Base-by-base conservation (phyloP, 331 rosid genomes). In the Rosa hybrid region DNA sequence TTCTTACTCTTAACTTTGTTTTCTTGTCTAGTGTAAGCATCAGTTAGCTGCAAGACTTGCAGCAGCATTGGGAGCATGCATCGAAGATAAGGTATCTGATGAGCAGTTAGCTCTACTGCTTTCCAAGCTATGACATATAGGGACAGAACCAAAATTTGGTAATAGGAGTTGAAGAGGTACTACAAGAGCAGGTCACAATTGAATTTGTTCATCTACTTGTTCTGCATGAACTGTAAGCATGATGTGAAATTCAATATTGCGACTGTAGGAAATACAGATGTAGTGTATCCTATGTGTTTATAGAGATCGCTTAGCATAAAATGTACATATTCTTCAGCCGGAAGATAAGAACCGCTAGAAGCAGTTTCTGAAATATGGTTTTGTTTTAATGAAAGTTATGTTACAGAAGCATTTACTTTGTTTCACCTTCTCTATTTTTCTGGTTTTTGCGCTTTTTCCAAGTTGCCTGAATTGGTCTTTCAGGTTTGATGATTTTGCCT, bases 1-100 rank as follows among this genome's bases (percentile, higher is more conserved):
- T 69, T 74, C 62, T 71, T 34, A 39, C 56, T 34, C 67, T 76
- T 34, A 16, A 48, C 10, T 69, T 5, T 38, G 76, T 57, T 64
- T 30, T 39, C 51, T 38, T 57, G 44, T 42, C n/a, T 84, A 93
- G 98, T 93, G 99, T 80, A 95, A 91, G 86, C 99, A 93, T 89
- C 98, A 93, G 70, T 81, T 27, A 2, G 97, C 97, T 60, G 97
- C 96, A 20, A 93, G 96, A 81, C 92, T 95, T 69, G 93, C 98
- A 87, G 92, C 93, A 60, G 85, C 99, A 10, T 68, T 95, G 79
- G 94, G 91, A 83, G 80, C 82, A 68, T 91, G 88, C 81, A 20
- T 77, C 41, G 98, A 95, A 84, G 93, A 87, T 65, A 85, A 90
- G 85, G 86, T 93, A 73, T 83, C 97, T 67, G 96, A 93, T 57